Conservation (phyloP, 805 yeast species). For the Debaryomyces prosopidis region DNA sequence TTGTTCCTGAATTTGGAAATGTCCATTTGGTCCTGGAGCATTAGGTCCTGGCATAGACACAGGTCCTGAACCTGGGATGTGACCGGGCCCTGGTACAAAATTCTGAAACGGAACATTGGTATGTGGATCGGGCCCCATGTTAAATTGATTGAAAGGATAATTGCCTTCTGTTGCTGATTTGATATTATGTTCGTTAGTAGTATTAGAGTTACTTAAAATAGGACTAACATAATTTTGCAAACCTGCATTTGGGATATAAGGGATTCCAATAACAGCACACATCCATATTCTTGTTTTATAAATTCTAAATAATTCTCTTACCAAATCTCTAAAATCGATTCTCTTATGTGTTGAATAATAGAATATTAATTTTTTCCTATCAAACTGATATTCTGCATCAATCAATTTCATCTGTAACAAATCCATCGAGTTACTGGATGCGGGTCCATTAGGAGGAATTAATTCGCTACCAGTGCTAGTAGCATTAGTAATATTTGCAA, state of each 20-base stretch:
- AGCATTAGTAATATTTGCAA: slow-evolving; percentile 36
- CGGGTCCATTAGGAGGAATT: slow-evolving; percentile 3
- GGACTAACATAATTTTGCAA: slow-evolving; percentile 1
- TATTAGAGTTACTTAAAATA: background rate
- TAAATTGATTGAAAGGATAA: slow-evolving; percentile 5
- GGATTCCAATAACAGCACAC: slow-evolving; percentile 62
- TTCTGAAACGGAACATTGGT: slow-evolving; percentile 1
- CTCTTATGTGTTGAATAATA: slow-evolving; percentile 62
- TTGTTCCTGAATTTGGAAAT: background rate
- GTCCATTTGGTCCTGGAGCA: background rate
- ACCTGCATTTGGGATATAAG: slow-evolving; percentile 18
- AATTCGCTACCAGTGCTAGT: slow-evolving; percentile 8
- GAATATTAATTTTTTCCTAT: slow-evolving; percentile 72
- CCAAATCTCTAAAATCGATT: slow-evolving; percentile 71
- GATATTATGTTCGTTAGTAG: background rate
- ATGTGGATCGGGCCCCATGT: background rate
- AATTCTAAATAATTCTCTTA: slow-evolving; percentile 70
- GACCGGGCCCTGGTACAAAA: background rate
- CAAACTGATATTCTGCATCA: slow-evolving; percentile 81
- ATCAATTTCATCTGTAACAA: slow-evolving; percentile 55
- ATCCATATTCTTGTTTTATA: slow-evolving; percentile 83
- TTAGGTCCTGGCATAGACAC: background rate
- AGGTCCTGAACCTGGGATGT: background rate
- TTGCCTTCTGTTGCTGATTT: background rate
- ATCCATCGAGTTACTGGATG: slow-evolving; percentile 7